Evolutionary conservation across 345 rosid species (phyloP).

Genomic region (Anastatica hierochuntica): DNA sequence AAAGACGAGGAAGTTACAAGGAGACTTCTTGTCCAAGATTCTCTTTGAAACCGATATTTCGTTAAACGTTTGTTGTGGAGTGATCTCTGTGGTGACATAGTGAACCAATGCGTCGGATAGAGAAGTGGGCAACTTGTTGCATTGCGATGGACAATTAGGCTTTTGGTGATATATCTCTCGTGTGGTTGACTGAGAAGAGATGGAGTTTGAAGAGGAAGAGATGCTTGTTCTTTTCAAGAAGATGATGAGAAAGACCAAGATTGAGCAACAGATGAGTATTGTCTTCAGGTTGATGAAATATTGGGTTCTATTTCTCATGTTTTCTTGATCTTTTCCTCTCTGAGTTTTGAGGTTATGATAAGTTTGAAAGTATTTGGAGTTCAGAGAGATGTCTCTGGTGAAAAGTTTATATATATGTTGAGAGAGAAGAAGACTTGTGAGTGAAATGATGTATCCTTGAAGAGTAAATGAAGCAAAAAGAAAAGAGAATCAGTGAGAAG

Average conservation of each 20-base stretch:
- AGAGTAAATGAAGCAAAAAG: not conserved
- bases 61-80: constrained; percentile 62
- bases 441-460: not conserved
- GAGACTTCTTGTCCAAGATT: constrained; percentile 49
- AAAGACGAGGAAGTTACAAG: constrained; percentile 74
- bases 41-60: constrained; percentile 54
- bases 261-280: not conserved
- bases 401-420: not conserved
- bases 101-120: constrained; percentile 63
- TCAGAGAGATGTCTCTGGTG: not conserved
- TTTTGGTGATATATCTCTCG: not conserved
- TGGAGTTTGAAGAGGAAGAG: not conserved
- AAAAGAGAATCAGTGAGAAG: constrained; percentile 1
- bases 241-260: constrained; percentile 2
- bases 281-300: not conserved
- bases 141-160: constrained; percentile 9
- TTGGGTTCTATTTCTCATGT: constrained; percentile 4
- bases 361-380: too few relatives aligned
- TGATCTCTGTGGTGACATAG: constrained; percentile 53
- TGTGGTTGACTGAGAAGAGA: not conserved
- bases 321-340: too few relatives aligned
- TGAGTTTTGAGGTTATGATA: too few relatives aligned
- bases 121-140: constrained; percentile 43
- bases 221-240: not conserved
- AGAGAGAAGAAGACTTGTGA: not conserved